Evolutionary conservation across 1,284 basidiomycete genomes (phyloP).

Genomic region (Boletus semigastroideus): DNA sequence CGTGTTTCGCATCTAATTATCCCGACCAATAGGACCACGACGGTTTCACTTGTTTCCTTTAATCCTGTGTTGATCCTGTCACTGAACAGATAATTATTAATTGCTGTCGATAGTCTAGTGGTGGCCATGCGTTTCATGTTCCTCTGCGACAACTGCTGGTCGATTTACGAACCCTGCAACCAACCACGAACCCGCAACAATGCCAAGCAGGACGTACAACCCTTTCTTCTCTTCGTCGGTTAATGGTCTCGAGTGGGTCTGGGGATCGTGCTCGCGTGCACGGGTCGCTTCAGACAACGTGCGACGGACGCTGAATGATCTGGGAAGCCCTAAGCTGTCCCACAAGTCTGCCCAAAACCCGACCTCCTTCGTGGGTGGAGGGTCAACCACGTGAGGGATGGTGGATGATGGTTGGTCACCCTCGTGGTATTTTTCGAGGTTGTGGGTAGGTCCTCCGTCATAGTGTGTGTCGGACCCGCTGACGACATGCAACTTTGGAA

Average conservation of each 20-base stretch:
- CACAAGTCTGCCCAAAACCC: slow-evolving; percentile 37
- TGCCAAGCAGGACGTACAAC: slow-evolving; percentile 51
- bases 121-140: slow-evolving; percentile 4
- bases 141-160: slow-evolving; percentile 23
- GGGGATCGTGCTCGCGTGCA: slow-evolving; percentile 8
- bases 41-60: no score
- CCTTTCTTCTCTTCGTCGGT: slow-evolving; percentile 54
- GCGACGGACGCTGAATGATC: slow-evolving; percentile 24
- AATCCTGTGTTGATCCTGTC: no score
- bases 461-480: slow-evolving; percentile 63
- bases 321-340: slow-evolving; percentile 39
- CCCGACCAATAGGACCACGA: no score
- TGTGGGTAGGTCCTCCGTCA: slow-evolving; percentile 65
- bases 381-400: slow-evolving; percentile 7
- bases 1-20: no score
- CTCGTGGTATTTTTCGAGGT: slow-evolving; percentile 40
- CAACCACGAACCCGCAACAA: slow-evolving; percentile 53
- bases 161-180: slow-evolving; percentile 44
- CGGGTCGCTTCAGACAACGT: slow-evolving; percentile 13
- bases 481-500: slow-evolving; percentile 73
- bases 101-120: slow-evolving; percentile 6
- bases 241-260: slow-evolving; percentile 39
- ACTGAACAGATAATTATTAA: no score
- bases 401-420: not conserved
- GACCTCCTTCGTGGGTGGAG: slow-evolving; percentile 10